Conservation (phyloP, 176 grass and related monocot genomes). For the Miscanthus lutarioriparius region DNA sequence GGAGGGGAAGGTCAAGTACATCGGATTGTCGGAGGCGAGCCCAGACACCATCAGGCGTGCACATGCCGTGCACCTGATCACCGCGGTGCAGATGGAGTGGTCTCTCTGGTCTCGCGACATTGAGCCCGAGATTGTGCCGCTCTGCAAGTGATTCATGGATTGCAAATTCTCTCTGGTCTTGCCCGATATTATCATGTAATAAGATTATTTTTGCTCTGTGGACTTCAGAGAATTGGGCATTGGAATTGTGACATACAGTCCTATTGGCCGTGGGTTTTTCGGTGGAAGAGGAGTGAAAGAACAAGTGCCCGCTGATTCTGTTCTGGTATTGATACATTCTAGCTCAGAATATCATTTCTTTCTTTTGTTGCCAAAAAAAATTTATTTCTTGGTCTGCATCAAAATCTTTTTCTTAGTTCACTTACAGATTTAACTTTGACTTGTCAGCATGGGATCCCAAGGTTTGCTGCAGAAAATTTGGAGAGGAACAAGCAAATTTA, state of each 20-base stretch:
- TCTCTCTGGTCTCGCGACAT: conserved; percentile 87
- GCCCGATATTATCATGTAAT: neutral
- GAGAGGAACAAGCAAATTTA: conserved; percentile 73
- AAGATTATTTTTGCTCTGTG: neutral
- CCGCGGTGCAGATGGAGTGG: conserved; percentile 88
- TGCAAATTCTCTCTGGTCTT: neutral
- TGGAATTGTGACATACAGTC: conserved; percentile 87
- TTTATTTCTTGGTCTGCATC: neutral
- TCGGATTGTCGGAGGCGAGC: conserved; percentile 88
- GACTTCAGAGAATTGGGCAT: conserved; percentile 69
- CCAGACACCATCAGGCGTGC: conserved; percentile 75
- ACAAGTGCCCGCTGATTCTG: neutral
- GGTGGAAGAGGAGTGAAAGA: conserved; percentile 15
- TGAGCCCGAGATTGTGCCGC: conserved; percentile 78
- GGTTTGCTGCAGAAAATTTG: conserved; percentile 59
- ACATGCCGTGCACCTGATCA: conserved; percentile 72
- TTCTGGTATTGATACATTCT: neutral
- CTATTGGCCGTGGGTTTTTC: conserved; percentile 76
- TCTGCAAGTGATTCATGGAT: conserved; percentile 62
- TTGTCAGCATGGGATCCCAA: conserved; percentile 50
- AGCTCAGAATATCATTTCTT: neutral
- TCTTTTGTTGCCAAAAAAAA: neutral
- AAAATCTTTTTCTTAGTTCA: neutral
- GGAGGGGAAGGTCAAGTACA: conserved; percentile 78
- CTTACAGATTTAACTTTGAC: neutral